Evolutionary conservation across 345 rosid species (phyloP), one percentile per base, ranked within the genome.

Genomic region (Rhodamnia argentea): DNA sequence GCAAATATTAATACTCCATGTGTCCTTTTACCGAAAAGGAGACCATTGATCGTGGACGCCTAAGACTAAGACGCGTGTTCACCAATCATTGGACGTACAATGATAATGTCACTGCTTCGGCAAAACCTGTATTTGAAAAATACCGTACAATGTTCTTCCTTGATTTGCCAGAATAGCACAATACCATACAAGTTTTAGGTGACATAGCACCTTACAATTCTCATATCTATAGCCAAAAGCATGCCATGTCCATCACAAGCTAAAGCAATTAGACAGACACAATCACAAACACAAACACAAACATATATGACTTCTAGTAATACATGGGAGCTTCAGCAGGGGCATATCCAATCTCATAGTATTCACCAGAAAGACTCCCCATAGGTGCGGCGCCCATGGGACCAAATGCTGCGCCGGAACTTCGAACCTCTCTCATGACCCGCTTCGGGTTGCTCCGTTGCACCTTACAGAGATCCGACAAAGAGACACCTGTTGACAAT

Each of bases 391-490:
- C 76, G 8, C 42, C 12, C 42, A 29, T 32, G 42, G 96, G 94
- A 76, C 94, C 93, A 5, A 92, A 86, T 37, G 93, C 92, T 0
- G 78, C 93, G 8, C 98, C 94, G 0, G 92, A 91, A 92, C 96
- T 95, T 87, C 89, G 88, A 11, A 92, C 87, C 87, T 94, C 96
- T 64, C 91, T 24, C 99, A 95, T 94, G 8, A 92, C 90, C 3
- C 99, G 94, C 88, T 91, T 94, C 9, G 95, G 98, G 83, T 94
- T 93, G 86, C 62, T 84, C n/a, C 95, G 92, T 15, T 92, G 96
- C 52, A 92, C 92, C 22, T 91, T 84, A n/a, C 99, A 97, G 0
- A 96, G 91, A 82, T 95, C 96, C 11, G 99, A 98, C 91, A 97
- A 90, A 90, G 89, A 96, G 59, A 94, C 95, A 70, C 99, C 99